Evolutionary conservation across 768 basidiomycete species (phyloP), one percentile per base, ranked within the genome.

Genomic region (Galerina sulciceps): DNA sequence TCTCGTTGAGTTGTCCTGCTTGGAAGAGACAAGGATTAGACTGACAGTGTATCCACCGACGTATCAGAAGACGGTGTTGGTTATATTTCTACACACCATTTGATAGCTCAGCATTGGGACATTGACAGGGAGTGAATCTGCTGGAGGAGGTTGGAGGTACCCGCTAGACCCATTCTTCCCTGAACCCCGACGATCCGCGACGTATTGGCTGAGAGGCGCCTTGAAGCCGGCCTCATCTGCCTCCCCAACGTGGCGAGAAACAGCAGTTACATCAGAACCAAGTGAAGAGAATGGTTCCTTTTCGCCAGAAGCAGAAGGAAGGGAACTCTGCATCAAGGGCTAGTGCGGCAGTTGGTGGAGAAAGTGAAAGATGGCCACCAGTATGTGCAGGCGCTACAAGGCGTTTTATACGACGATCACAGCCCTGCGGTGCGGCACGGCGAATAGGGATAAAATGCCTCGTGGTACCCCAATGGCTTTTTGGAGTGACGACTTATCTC

Each of bases 211-310:
- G 20, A 10, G 45, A 18, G 14, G 17, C 18, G 26, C 10, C 36
- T 37, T 52, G 57, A 52, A 52, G 2, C 50, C 57, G 1, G 35
- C 57, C 44, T 52, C 56, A 18, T 51, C 48, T 5, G 48, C 34
- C 6, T 23, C 41, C 17, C 15, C 34, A 0, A 23, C 31, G n/a
- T 31, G 56, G n/a, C 31, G 35, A 13, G 56, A 57, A 20, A 51
- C 48, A 17, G 17, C 40, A n/a, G 56, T 57, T 22, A 41, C 48
- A n/a, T 50, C 56, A 18, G 56, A 37, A 17, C 47, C 47, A 10
- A 52, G 1, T 6, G 57, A 51, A 20, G 49, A 10, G 34, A 51
- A 14, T 2, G 42, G 22, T 11, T 22, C 50, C 31, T 46, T 18
- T 10, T 11, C 22, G 6, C 37, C 34, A 45, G 57, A 36, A 15